Evolutionary conservation across 805 yeast species (phyloP), one percentile per base, ranked within the genome.

Genomic region (Saturnispora silvae): DNA sequence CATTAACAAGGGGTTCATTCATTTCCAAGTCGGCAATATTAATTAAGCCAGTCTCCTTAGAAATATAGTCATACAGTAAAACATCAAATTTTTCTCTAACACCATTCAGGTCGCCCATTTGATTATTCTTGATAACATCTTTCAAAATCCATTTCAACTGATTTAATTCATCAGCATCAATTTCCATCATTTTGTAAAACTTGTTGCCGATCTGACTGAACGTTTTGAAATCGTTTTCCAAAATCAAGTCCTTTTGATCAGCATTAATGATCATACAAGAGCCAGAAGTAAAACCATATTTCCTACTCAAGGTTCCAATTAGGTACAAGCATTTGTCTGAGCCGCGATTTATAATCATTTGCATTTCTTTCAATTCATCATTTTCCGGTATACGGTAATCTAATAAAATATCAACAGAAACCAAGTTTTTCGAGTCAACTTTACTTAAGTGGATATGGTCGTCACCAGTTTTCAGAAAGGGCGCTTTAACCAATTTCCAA

Each of bases 361-460:
- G 47, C 19, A 35, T 23, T 25, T 44, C 47, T 22, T 32, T 29
- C 26, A 31, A 15, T 4, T 15, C 38, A 11, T 23, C 26, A 17
- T 40, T 27, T 15, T 20, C 22, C 4, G 34, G 27, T 3, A 23
- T 22, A 20, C 36, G 27, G 26, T 30, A 40, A 24, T 44, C 47
- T 15, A 44, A 4, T 11, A 44, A 20, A 5, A 40, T 11, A 15
- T 44, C 44, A 28, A 35, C 19, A 16, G 3, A 4, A 14, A 7
- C 22, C 10, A 18, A 22, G 10, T 20, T 25, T n/a, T 16, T 15
- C 4, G 3, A 6, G 2, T 13, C 13, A 8, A 20, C 6, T 20
- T 41, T 40, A 2, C 23, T 7, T n/a, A 44, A 30, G 31, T 41
- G 47, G 4, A 44, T 37, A 3, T 27, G 25, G 13, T 41, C 42